phyloP scores from a whole-genome alignment of 768 basidiomycete genomes.

The Lactifluus pinguis region DNA sequence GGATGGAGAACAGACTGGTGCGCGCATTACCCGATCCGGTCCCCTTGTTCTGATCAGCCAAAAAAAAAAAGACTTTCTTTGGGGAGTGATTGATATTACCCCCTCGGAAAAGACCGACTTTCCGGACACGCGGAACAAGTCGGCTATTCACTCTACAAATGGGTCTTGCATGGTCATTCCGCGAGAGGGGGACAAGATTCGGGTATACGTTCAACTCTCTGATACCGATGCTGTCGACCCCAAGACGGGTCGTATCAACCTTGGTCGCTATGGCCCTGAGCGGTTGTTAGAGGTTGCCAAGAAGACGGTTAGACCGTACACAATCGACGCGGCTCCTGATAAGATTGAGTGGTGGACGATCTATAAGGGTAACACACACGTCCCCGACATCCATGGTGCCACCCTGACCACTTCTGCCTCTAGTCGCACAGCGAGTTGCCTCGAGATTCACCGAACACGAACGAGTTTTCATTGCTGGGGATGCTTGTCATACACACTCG shows the following conservation, averaged over 20 bases:
- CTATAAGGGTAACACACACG: conserved; percentile 33
- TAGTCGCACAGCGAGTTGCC: conserved; percentile 50
- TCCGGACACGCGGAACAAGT: conserved; percentile 42
- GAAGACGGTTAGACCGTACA: conserved; percentile 33
- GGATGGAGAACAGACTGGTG: conserved; percentile 64
- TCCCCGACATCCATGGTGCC: conserved; percentile 23
- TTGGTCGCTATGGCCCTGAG: conserved; percentile 30
- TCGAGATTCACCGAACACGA: conserved; percentile 38
- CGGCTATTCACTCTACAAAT: conserved; percentile 41
- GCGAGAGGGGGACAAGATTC: conserved; percentile 38
- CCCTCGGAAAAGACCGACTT: conserved; percentile 39
- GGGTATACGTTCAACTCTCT: conserved; percentile 44
- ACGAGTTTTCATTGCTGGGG: conserved; percentile 49
- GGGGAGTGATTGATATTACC: conserved; percentile 67
- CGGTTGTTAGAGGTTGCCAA: conserved; percentile 37
- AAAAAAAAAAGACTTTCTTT: conserved; percentile 53
- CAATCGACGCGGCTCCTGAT: conserved; percentile 23
- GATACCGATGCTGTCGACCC: conserved; percentile 32
- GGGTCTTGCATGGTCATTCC: conserved; percentile 46
- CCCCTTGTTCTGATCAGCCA: neutral
- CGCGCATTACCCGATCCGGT: neutral
- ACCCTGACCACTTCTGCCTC: neutral
- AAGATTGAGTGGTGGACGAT: conserved; percentile 42
- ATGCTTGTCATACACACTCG: conserved; percentile 42
- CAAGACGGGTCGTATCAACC: conserved; percentile 34